Base-by-base conservation (phyloP, 306 rosid genomes). In the Inga leiocalycina region DNA sequence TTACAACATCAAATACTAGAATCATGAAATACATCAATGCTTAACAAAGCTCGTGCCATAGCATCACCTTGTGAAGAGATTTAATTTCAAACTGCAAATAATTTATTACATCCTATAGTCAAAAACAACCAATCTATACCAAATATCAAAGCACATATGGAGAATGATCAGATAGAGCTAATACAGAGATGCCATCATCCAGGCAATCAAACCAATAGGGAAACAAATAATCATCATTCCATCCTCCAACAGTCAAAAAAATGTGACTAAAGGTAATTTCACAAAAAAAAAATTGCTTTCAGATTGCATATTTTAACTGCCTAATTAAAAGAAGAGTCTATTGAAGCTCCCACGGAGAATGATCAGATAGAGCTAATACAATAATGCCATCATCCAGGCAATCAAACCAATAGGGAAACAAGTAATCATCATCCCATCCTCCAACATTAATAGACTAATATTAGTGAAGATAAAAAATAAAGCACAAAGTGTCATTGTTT, bases 131-230 rank as follows among this genome's bases (percentile, higher is more conserved):
- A 56, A 56, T 56, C 12, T 8, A 62, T 10, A 10, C 1, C 14
- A 62, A 22, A 27, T 27, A 62, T 62, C 32, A 62, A 61, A 22
- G 3, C 8, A 51, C 2, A 5, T 62, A 30, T 51, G 74, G 89
- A 83, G 87, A 83, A 80, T 86, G 81, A 72, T 86, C 87, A 80
- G 82, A 79, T 80, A 86, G 82, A 86, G 89, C 71, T 65, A 65
- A 32, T 65, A 65, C 10, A 14, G 1, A 32, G 30, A 30, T 76
- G 82, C 85, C 89, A 83, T 83, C 87, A 83, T 86, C 14, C 51
- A 8, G 83, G 85, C 87, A 71, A 72, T 83, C 89, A 86, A 84
- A 87, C 89, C 87, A 86, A 82, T 82, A 83, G 87, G 88, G 78
- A 83, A 71, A 82, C 17, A 75, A 82, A 0, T 19, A 54, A 75